phyloP scores from a whole-genome alignment of 1,284 basidiomycete species.

The Malassezia vespertilionis region DNA sequence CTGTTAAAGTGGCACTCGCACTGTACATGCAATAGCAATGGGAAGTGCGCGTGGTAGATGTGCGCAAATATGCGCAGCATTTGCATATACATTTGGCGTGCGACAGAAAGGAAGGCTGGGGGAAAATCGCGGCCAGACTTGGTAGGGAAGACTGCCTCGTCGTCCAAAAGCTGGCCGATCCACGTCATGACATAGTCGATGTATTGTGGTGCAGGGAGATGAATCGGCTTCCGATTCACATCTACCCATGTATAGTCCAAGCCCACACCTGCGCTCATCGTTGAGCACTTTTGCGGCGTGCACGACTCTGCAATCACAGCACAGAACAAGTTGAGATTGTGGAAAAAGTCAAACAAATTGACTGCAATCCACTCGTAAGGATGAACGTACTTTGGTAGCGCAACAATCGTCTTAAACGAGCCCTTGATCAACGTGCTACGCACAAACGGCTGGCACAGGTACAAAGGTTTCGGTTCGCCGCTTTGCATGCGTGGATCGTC shows the following conservation, averaged over 20 bases:
- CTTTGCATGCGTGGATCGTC: constrained; percentile 2
- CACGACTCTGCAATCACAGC: constrained; percentile 90
- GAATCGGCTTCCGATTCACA: constrained; percentile 75
- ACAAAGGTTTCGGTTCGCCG: constrained; percentile 31
- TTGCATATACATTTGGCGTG: constrained; percentile 93
- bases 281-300: constrained; percentile 74
- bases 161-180: constrained; percentile 85
- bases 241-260: constrained; percentile 92
- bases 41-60: constrained; percentile 90
- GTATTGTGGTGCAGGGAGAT: constrained; percentile 88
- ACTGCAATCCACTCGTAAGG: constrained; percentile 84
- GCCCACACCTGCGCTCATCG: constrained; percentile 80
- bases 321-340: constrained; percentile 94
- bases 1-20: constrained; percentile 95
- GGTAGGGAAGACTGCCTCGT: constrained; percentile 85
- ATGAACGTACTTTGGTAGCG: constrained; percentile 69
- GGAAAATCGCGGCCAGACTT: constrained; percentile 91
- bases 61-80: constrained; percentile 94
- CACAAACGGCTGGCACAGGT: constrained; percentile 58
- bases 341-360: constrained; percentile 62
- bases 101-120: constrained; percentile 73
- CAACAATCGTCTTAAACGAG: constrained; percentile 96
- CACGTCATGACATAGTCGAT: constrained; percentile 99
- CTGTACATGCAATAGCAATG: constrained; percentile 77
- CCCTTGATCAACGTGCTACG: constrained; percentile 94